These are phyloP conservation scores for Diaporthe caulivora DNA, from an alignment of 2,329 filamentous ascomycete species.

Conservation along the genomic window DNA sequence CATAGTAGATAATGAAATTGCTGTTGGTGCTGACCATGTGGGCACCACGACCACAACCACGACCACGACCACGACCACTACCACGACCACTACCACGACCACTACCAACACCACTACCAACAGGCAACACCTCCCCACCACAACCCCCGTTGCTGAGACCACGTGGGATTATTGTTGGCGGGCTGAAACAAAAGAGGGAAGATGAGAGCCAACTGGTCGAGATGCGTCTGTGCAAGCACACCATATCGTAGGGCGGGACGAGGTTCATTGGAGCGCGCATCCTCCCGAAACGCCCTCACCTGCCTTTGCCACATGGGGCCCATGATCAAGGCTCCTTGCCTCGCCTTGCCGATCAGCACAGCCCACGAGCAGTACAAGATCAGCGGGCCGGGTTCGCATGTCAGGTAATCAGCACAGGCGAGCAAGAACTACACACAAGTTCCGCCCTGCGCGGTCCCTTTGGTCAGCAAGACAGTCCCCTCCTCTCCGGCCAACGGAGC, in stretches of 20 bases:
- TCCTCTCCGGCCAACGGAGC: background rate
- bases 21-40: background rate
- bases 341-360: conserved; percentile 14
- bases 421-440: background rate
- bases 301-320: conserved; percentile 27
- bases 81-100: background rate
- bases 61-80: background rate
- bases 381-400: background rate
- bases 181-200: conserved; percentile 22
- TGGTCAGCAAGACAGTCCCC: background rate
- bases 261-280: conserved; percentile 21
- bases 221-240: conserved; percentile 24
- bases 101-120: background rate
- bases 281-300: conserved; percentile 25
- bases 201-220: conserved; percentile 18
- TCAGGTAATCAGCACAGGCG: background rate
- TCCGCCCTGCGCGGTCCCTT: conserved; percentile 6
- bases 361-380: conserved; percentile 8
- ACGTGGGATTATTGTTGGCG: conserved; percentile 27
- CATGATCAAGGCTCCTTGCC: background rate
- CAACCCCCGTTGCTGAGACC: conserved; percentile 4
- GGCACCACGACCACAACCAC: no score
- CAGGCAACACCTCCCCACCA: background rate
- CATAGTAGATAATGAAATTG: background rate
- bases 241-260: conserved; percentile 17